These are phyloP conservation scores for Carex cristatella DNA, from an alignment of 176 grass and related monocot genomes.

Conservation along the genomic window DNA sequence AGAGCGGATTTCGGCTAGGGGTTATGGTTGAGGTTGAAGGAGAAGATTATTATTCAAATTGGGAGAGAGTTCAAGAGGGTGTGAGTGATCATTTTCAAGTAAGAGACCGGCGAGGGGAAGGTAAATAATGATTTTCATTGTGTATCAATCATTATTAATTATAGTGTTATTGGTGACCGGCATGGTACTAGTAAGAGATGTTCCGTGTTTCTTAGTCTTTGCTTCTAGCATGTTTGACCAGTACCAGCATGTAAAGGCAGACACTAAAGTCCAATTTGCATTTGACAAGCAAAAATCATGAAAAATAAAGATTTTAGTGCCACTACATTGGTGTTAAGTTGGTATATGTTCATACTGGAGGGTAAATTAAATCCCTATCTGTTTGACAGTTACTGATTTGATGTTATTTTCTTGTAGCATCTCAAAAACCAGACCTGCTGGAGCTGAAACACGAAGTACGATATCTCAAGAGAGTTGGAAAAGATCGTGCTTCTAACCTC, in stretches of 20 bases:
- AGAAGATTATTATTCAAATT: background rate
- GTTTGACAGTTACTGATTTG: background rate
- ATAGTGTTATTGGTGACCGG: background rate
- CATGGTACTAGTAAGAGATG: background rate
- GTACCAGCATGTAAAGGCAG: background rate
- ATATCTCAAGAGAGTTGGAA: background rate
- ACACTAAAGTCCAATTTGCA: background rate
- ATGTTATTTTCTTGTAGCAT: background rate
- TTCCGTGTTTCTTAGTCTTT: background rate
- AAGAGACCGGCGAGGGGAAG: background rate
- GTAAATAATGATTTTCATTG: background rate
- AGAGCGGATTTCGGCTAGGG: background rate
- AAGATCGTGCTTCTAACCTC: conserved; percentile 1
- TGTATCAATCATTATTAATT: background rate
- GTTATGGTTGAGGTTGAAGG: background rate
- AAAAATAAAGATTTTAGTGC: background rate
- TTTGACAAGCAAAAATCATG: background rate
- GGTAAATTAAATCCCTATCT: background rate
- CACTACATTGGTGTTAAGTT: too few species aligned
- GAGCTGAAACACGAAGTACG: background rate
- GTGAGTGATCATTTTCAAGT: background rate
- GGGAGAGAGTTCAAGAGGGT: background rate
- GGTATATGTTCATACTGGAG: too few species aligned
- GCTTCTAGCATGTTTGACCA: background rate
- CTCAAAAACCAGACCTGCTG: conserved; percentile 7